phyloP scores from a whole-genome alignment of 305 asterid genomes.

The Fraxinus baroniana region DNA sequence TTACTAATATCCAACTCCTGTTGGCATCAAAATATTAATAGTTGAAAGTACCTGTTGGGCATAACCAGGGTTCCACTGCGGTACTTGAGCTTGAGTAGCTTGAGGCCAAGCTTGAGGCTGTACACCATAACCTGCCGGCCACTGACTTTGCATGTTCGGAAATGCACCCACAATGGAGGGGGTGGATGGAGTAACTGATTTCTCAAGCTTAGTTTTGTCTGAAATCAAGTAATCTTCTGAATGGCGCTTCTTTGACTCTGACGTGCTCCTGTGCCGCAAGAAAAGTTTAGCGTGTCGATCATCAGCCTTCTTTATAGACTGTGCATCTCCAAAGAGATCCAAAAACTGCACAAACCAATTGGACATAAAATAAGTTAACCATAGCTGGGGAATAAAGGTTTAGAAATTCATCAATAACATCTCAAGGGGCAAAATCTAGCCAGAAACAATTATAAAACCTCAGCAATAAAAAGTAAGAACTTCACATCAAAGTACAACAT shows the following conservation, averaged over 20 bases:
- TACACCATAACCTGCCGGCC: conserved; percentile 79
- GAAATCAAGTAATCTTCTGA: conserved; percentile 81
- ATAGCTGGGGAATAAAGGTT: background rate
- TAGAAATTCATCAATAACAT: conserved; percentile 1
- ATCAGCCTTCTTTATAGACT: conserved; percentile 72
- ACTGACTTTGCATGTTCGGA: conserved; percentile 69
- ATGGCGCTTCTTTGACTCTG: conserved; percentile 85
- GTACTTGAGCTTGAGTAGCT: conserved; percentile 76
- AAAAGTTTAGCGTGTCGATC: conserved; percentile 85
- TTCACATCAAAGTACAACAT: conserved; percentile 4
- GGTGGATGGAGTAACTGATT: conserved; percentile 53
- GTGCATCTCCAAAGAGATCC: conserved; percentile 92
- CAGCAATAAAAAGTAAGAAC: background rate
- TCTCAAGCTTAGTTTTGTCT: conserved; percentile 72
- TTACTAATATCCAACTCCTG: background rate
- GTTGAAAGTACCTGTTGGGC: conserved; percentile 62
- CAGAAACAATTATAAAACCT: background rate
- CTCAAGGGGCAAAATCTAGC: background rate
- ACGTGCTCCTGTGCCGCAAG: conserved; percentile 69
- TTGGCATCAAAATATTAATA: background rate
- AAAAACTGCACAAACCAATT: conserved; percentile 61
- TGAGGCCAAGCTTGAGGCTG: conserved; percentile 87
- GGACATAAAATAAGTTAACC: conserved; percentile 13
- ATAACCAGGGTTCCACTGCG: conserved; percentile 81
- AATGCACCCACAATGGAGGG: conserved; percentile 67